Conservation (phyloP, 768 basidiomycete species). For the Dioszegia aurantiaca region DNA sequence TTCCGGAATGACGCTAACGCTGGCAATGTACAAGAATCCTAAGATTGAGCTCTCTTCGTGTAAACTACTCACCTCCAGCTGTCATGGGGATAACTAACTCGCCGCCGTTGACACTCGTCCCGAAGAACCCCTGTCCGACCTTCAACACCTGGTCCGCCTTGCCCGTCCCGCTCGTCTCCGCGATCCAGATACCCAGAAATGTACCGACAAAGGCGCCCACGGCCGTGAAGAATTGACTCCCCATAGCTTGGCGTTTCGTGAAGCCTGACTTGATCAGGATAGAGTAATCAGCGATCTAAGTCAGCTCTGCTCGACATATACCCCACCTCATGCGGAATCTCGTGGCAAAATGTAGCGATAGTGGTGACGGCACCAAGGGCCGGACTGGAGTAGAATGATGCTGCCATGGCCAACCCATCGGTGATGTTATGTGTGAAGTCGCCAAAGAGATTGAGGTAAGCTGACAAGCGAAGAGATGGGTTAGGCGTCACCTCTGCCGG, state of each 20-base stretch:
- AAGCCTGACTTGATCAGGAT: constrained; percentile 81
- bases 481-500: constrained; percentile 23
- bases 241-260: constrained; percentile 87
- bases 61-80: constrained; percentile 46
- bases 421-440: constrained; percentile 93
- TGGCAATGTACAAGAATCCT: constrained; percentile 89
- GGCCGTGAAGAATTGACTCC: constrained; percentile 86
- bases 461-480: constrained; percentile 67
- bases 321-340: constrained; percentile 77
- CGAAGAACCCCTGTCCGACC: constrained; percentile 72
- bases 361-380: constrained; percentile 90
- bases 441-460: constrained; percentile 87
- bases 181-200: constrained; percentile 44
- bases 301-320: background rate
- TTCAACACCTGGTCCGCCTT: constrained; percentile 60
- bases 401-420: constrained; percentile 93
- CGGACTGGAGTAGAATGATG: constrained; percentile 94
- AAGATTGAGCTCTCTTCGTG: background rate
- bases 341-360: constrained; percentile 91
- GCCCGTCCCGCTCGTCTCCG: constrained; percentile 41
- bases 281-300: constrained; percentile 85
- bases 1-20: constrained; percentile 85
- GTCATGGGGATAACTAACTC: constrained; percentile 67
- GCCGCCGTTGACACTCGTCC: constrained; percentile 72
- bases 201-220: constrained; percentile 81